Base-by-base conservation (phyloP, 176 grass and related monocot species). In the maize (Zea mays) region DNA sequence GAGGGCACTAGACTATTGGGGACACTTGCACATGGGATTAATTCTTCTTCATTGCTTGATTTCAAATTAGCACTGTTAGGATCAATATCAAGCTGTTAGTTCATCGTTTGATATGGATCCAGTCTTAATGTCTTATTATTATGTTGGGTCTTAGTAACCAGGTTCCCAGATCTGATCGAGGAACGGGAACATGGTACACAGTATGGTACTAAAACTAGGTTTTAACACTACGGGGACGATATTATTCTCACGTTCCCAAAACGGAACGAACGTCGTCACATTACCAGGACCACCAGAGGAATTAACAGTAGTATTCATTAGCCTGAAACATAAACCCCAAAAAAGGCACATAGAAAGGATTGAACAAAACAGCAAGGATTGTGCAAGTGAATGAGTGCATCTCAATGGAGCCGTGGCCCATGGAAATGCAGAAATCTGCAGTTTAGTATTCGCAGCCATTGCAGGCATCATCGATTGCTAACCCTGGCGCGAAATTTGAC, bases 391-490 rank as follows among this genome's bases (percentile, higher is more conserved):
- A n/a, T n/a, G n/a, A 4, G 11, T 15, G 10, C 38, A 11, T 50
- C 46, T 11, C 62, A 52, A 66, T 54, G 20, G 0, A 12, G 6
- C 35, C 27, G 27, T 27, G 27, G 27, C 27, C 13, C 7, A 8
- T 47, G 52, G 45, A 21, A 85, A 81, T 81, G 71, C 20, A 63
- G 15, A 7, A 46, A 36, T 42, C 2, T 52, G 20, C 27, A 37
- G 3, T 41, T 73, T 75, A 51, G 7, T 34, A 59, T 65, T 13
- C 10, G 17, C 68, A 7, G 36, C 1, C 12, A 73, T n/a, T 21
- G 6, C 19, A 63, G 2, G 16, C 27, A 48, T 16, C 7, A 47
- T 40, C 11, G 41, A 85, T 14, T 43, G 20, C 4, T n/a, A 62
- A 7, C 43, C 8, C 27, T 80, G n/a, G 2, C 37, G 75, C 36